These are phyloP conservation scores for Tricholomella constricta DNA, from an alignment of 768 basidiomycete species.

Conservation along the genomic window DNA sequence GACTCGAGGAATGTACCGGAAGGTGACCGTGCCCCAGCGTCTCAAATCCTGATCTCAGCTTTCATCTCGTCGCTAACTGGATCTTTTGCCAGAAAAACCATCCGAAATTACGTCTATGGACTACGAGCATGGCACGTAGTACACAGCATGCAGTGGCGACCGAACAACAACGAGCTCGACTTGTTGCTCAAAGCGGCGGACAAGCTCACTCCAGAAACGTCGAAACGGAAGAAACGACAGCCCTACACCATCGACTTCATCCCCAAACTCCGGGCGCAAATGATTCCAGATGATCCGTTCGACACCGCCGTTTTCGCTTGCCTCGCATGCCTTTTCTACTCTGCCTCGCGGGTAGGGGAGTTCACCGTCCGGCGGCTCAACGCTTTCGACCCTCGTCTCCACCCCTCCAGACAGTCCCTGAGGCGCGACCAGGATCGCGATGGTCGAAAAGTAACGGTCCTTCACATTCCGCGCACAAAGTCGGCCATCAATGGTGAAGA, in stretches of 20 bases:
- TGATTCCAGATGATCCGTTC: background rate
- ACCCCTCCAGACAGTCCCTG: background rate
- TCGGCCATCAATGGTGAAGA: conserved; percentile 7
- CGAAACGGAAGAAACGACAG: conserved; percentile 25
- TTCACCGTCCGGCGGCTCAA: background rate
- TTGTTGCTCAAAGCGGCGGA: conserved; percentile 30
- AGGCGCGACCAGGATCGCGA: background rate
- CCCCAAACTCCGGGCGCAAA: background rate
- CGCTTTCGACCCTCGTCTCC: background rate
- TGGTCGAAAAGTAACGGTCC: background rate
- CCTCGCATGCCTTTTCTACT: background rate
- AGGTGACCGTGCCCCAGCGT: too few species aligned
- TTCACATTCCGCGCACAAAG: conserved; percentile 5
- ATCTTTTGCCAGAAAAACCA: conserved; percentile 29
- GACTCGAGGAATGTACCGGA: conserved; percentile 26
- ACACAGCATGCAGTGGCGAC: conserved; percentile 35
- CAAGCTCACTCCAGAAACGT: conserved; percentile 28
- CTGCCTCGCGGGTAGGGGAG: background rate
- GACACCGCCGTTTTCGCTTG: background rate
- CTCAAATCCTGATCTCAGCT: background rate
- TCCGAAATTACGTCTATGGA: conserved; percentile 39
- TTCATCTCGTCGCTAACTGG: conserved; percentile 36
- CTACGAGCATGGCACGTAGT: conserved; percentile 50
- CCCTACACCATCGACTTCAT: conserved; percentile 27
- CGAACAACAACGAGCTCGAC: background rate